Percentiles rank a stretch among this genome's conserved stretches.
Conservation (phyloP, 441 rosid species). For the Macaranga tanarius region DNA sequence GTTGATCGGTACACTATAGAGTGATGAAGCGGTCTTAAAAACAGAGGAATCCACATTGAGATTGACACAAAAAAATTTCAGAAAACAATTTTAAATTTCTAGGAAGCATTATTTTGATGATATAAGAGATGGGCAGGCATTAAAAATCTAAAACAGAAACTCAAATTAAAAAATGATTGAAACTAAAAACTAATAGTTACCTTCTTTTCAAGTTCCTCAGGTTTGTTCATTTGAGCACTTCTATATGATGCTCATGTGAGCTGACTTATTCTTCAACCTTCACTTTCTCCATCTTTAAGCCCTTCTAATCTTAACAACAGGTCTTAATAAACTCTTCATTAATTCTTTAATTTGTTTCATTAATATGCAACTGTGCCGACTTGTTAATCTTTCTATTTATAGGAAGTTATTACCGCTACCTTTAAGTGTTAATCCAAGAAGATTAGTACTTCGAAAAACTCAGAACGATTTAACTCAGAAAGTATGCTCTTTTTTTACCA, state of each 20-base stretch:
- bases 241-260: conserved; percentile 39
- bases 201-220: conserved; percentile 59
- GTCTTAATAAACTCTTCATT: conserved; percentile 11
- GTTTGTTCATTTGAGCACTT: conserved; percentile 50
- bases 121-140: conserved; percentile 1
- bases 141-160: conserved; percentile 9
- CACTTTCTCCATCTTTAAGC: conserved; percentile 31
- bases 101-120: neutral
- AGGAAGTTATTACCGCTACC: conserved; percentile 26
- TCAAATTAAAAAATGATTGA: neutral
- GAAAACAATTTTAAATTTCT: conserved; percentile 17
- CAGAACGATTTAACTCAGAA: too few species aligned
- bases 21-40: conserved; percentile 2
- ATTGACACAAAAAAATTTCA: neutral
- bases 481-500: too few species aligned
- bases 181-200: conserved; percentile 14
- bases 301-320: conserved; percentile 28
- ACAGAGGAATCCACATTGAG: conserved; percentile 13
- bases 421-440: conserved; percentile 5
- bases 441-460: too few species aligned
- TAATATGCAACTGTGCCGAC: neutral
- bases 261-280: conserved; percentile 35
- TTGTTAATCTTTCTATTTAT: neutral
- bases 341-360: neutral
- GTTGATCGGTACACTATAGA: neutral